A percentile compares a stretch with the other conserved stretches of the same genome.
These are phyloP conservation scores for Sarcomyxa edulis DNA, from an alignment of 768 basidiomycete genomes.

Conservation along the genomic window DNA sequence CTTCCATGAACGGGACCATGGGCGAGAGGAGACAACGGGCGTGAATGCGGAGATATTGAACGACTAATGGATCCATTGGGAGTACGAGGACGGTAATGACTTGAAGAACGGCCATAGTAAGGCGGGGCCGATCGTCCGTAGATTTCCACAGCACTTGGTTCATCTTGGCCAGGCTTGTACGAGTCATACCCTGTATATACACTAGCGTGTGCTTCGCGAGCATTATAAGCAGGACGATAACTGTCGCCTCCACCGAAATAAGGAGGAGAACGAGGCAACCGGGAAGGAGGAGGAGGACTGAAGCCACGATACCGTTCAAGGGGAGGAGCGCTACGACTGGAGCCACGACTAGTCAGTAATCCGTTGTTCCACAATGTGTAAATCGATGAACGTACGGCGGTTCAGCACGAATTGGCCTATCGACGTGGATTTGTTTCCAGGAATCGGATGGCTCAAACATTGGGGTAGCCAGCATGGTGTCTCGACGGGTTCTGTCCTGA, in stretches of 20 bases:
- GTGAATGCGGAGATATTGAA: conserved; percentile 21
- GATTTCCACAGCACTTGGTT: conserved; percentile 10
- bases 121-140: conserved; percentile 19
- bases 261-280: conserved; percentile 23
- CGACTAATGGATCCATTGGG: conserved; percentile 24
- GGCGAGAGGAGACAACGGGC: conserved; percentile 17
- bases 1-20: conserved; percentile 12
- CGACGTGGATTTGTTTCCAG: conserved; percentile 59
- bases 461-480: conserved; percentile 28
- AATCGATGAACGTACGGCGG: conserved; percentile 27
- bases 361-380: no score
- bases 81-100: conserved; percentile 15
- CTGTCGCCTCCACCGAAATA: conserved; percentile 33
- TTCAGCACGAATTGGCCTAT: conserved; percentile 36
- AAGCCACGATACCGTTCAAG: conserved; percentile 27
- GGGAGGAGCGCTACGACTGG: conserved; percentile 19
- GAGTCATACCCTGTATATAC: conserved; percentile 35
- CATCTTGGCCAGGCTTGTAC: conserved; percentile 45
- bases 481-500: conserved; percentile 24
- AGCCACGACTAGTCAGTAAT: conserved; percentile 9
- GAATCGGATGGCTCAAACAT: conserved; percentile 71
- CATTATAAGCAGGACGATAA: conserved; percentile 41
- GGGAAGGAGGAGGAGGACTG: conserved; percentile 31
- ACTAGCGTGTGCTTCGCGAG: conserved; percentile 33
- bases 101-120: conserved; percentile 17